These are phyloP conservation scores for Beta vulgaris DNA, from an alignment of 148 eudicot genomes.

Conservation along the genomic window DNA sequence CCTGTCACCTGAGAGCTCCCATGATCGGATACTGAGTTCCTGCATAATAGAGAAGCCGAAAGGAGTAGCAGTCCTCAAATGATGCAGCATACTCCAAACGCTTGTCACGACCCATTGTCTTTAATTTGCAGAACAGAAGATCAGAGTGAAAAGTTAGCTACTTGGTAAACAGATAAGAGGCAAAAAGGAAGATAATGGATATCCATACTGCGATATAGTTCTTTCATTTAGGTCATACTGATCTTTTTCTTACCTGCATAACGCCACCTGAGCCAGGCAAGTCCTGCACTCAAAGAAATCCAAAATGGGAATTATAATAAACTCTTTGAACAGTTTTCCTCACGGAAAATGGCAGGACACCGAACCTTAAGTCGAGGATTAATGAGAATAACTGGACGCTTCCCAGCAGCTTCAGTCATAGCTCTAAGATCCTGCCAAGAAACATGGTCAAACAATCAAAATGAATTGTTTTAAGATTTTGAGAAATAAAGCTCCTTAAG, in stretches of 20 bases:
- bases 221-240: background rate
- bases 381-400: conserved; percentile 85
- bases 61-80: conserved; percentile 78
- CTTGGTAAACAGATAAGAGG: background rate
- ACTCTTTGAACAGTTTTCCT: background rate
- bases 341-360: conserved; percentile 1
- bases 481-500: conserved; percentile 24
- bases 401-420: conserved; percentile 97
- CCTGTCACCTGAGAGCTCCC: conserved; percentile 89
- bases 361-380: conserved; percentile 93
- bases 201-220: too few relatives aligned
- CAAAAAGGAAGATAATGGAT: background rate
- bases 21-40: conserved; percentile 98
- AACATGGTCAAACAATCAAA: background rate
- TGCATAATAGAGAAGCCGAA: conserved; percentile 84
- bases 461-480: background rate
- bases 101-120: conserved; percentile 98
- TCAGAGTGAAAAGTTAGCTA: background rate
- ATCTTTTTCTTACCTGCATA: conserved; percentile 79
- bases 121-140: conserved; percentile 24
- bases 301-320: background rate
- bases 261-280: conserved; percentile 92
- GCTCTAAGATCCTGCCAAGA: conserved; percentile 75
- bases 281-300: conserved; percentile 48
- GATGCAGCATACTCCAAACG: conserved; percentile 93